These are phyloP conservation scores for Pistacia integerrima DNA, from an alignment of 345 rosid species.

Conservation along the genomic window DNA sequence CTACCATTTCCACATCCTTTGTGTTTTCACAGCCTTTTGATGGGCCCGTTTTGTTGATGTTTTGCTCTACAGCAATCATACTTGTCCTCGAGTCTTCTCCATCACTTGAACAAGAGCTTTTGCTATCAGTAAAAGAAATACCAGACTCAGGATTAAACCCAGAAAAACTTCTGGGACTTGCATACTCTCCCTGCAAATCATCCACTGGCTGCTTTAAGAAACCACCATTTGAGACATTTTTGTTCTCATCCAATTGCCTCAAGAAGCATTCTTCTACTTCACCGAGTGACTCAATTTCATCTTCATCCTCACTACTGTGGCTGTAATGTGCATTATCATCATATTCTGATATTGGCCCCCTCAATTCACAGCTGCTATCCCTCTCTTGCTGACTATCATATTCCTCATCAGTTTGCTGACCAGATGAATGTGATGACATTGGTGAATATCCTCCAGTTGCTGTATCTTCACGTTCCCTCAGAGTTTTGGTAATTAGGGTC, in stretches of 20 bases:
- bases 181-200: constrained; percentile 19
- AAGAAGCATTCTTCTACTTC: constrained; percentile 75
- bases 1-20: constrained; percentile 31
- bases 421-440: constrained; percentile 58
- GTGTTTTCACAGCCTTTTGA: constrained; percentile 24
- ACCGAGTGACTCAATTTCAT: constrained; percentile 52
- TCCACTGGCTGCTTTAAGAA: constrained; percentile 15
- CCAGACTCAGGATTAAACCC: constrained; percentile 38
- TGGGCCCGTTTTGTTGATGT: constrained; percentile 13
- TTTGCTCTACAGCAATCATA: constrained; percentile 6
- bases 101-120: constrained; percentile 35
- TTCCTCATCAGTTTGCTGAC: constrained; percentile 56
- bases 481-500: constrained; percentile 63
- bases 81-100: constrained; percentile 38
- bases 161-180: constrained; percentile 37
- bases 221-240: constrained; percentile 21
- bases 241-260: constrained; percentile 44
- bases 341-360: constrained; percentile 52
- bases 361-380: constrained; percentile 76
- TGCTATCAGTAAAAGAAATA: constrained; percentile 47
- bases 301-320: constrained; percentile 42
- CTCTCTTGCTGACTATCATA: constrained; percentile 74
- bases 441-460: constrained; percentile 71
- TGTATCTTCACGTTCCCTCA: constrained; percentile 73
- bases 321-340: constrained; percentile 44